Conservation (phyloP, 1,139 yeast genomes). For the Hyphopichia burtonii region DNA sequence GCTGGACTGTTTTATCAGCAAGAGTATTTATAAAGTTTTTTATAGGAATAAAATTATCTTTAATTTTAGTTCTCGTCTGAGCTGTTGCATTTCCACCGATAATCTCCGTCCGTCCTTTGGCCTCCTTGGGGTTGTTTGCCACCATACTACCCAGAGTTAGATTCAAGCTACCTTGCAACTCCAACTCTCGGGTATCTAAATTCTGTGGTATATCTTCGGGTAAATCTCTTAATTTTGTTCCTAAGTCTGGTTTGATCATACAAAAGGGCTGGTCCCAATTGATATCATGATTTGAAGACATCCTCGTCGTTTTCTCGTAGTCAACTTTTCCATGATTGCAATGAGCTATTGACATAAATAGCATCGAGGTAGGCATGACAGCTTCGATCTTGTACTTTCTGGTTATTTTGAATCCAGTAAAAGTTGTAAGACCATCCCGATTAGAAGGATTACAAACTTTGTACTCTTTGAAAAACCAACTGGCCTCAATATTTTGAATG, state of each 20-base stretch:
- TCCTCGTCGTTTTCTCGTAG: conserved; percentile 39
- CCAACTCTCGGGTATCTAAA: conserved; percentile 4
- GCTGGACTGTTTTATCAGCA: conserved; percentile 22
- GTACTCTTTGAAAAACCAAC: conserved; percentile 27
- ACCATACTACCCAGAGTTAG: background rate
- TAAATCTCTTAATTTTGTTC: conserved; percentile 11
- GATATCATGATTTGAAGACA: conserved; percentile 38
- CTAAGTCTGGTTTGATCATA: conserved; percentile 30
- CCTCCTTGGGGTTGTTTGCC: background rate
- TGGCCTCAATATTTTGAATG: conserved; percentile 1
- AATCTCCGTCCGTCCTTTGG: background rate
- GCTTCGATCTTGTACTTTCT: conserved; percentile 49
- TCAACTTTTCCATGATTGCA: conserved; percentile 56
- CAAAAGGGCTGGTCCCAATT: conserved; percentile 58
- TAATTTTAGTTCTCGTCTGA: conserved; percentile 2
- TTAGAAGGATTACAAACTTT: conserved; percentile 34
- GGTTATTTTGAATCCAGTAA: conserved; percentile 60
- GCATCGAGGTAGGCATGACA: conserved; percentile 39
- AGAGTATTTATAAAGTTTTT: conserved; percentile 13
- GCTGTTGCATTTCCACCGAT: background rate
- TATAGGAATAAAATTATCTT: background rate
- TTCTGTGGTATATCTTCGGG: conserved; percentile 11
- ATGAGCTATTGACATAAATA: conserved; percentile 49
- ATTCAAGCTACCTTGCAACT: background rate
- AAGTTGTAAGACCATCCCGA: conserved; percentile 22